Base-by-base conservation (phyloP, 1,284 basidiomycete species). In the Cutaneotrichosporon sp. region DNA sequence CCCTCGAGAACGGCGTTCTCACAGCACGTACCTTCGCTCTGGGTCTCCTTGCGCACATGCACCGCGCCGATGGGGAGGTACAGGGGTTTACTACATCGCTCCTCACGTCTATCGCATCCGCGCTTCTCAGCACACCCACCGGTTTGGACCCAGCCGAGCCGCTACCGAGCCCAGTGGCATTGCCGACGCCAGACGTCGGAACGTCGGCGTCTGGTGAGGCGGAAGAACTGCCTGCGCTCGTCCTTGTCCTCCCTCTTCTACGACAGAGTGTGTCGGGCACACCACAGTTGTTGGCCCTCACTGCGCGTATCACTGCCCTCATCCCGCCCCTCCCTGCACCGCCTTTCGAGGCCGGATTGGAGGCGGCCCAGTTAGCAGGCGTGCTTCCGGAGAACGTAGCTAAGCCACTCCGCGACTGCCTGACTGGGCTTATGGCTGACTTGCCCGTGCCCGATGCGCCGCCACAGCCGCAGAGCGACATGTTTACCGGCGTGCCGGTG, bases 371-470 rank as follows among this genome's bases (percentile, higher is more conserved):
- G 33, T 51, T 73, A 3, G 45, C 66, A 19, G 57, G 61, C 10
- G 22, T 44, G 4, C 54, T 71, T 4, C 68, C 71, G 0, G 69
- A 71, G 29, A 61, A 60, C 1, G 48, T 73, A 4, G 54, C 56
- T 19, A 50, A 47, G 24, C 69, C 67, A 0, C 60, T 73, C 1
- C 60, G 69, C 20, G 56, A 61, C 19, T 60, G 57, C 37, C 54
- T 73, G 24, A 58, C 66, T 14, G 67, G 70, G 2, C 46, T 72
- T 16, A 71, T 71, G 65, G 65, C 63, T 2, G 71, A 71, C 54
- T 42, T 68, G 26, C 61, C 65, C 5, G 35, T 60, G 26, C 58
- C 55, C 0, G 52, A 33, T 5, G 49, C 52, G 0, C 35, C 49
- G 4, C 54, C 57, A 0, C 31, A 34, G 16, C 44, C 46, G 0